Evolutionary conservation across 2,329 filamentous ascomycete species (phyloP).

Genomic region (Aureobasidium sp.): DNA sequence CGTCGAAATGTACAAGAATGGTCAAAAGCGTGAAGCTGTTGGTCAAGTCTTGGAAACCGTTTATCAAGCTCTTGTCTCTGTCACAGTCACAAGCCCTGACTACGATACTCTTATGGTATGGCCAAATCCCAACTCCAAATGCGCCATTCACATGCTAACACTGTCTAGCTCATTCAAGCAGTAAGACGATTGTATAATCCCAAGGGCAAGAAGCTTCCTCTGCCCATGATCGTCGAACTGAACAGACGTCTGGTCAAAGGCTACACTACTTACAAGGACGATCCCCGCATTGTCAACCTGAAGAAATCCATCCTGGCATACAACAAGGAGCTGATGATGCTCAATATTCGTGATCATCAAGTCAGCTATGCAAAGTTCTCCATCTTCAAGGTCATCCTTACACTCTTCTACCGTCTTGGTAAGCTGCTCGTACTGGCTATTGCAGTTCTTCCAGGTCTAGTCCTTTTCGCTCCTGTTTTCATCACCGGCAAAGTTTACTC

Average conservation of each 20-base stretch:
- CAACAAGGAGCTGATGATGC: conserved; percentile 76
- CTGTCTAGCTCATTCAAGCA: conserved; percentile 70
- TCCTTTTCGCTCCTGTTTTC: conserved; percentile 86
- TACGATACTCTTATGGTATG: conserved; percentile 86
- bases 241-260: conserved; percentile 86
- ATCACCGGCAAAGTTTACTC: conserved; percentile 78
- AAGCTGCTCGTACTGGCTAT: conserved; percentile 73
- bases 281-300: conserved; percentile 71
- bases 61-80: conserved; percentile 74
- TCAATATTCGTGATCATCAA: conserved; percentile 89
- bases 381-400: conserved; percentile 64
- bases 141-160: conserved; percentile 28
- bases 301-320: conserved; percentile 73
- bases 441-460: conserved; percentile 75
- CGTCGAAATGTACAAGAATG: conserved; percentile 76
- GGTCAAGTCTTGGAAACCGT: conserved; percentile 78
- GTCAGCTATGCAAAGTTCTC: conserved; percentile 86
- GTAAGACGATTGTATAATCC: conserved; percentile 89
- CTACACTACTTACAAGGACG: conserved; percentile 87
- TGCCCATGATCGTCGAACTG: conserved; percentile 88
- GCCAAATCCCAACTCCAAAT: not conserved
- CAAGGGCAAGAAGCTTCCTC: conserved; percentile 84
- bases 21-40: conserved; percentile 80
- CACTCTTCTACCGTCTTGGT: conserved; percentile 69
- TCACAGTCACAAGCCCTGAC: conserved; percentile 87